Evolutionary conservation across 805 yeast genomes (phyloP).

Genomic region (Yamadazyma sp.): DNA sequence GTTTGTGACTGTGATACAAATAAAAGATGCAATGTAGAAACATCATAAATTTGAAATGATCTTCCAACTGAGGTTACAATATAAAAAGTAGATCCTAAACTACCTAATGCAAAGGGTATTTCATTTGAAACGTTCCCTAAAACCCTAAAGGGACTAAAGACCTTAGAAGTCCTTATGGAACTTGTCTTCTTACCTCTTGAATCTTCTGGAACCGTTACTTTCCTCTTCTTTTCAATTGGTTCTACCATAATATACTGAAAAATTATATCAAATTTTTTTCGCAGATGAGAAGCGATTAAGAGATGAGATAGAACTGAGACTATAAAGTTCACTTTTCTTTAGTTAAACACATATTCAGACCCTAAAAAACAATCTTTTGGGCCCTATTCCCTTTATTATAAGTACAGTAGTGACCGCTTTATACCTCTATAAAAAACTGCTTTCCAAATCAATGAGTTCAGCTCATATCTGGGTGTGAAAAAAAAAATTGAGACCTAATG

Average conservation of each 20-base stretch:
- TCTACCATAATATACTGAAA: slow-evolving; percentile 17
- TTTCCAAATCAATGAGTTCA: background rate
- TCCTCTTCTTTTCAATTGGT: slow-evolving; percentile 32
- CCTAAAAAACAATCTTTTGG: no score
- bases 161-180: slow-evolving; percentile 28
- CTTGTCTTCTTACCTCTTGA: background rate
- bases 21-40: slow-evolving; percentile 74
- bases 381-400: no score
- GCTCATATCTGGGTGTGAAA: no score
- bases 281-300: background rate
- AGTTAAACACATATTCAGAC: no score
- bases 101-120: slow-evolving; percentile 82
- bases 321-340: no score
- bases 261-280: slow-evolving; percentile 1
- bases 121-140: slow-evolving; percentile 88
- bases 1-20: slow-evolving; percentile 86
- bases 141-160: slow-evolving; percentile 82
- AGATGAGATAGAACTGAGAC: background rate
- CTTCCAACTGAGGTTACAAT: slow-evolving; percentile 88
- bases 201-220: slow-evolving; percentile 14
- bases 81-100: slow-evolving; percentile 83
- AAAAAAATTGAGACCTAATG: no score
- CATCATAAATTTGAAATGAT: slow-evolving; percentile 91
- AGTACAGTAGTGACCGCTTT: no score
- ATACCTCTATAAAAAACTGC: no score